These are phyloP conservation scores for Sophora flavescens DNA, from an alignment of 306 rosid species.

Conservation along the genomic window DNA sequence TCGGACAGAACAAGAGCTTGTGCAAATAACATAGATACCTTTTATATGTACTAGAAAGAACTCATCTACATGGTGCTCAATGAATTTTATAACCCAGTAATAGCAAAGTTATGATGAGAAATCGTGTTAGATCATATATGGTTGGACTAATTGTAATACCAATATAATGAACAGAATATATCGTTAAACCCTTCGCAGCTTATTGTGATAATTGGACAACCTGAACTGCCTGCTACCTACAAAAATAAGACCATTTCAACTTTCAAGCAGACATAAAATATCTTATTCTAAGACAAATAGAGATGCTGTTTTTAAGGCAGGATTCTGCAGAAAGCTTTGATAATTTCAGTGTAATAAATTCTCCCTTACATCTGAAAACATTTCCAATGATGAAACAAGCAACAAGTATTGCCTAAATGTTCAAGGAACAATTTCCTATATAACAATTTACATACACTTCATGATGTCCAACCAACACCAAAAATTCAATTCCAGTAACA, in stretches of 20 bases:
- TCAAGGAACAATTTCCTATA: slow-evolving; percentile 20
- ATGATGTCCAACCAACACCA: slow-evolving; percentile 34
- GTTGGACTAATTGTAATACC: slow-evolving; percentile 12
- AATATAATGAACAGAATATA: slow-evolving; percentile 31
- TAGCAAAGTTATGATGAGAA: slow-evolving; percentile 21
- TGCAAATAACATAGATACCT: not conserved
- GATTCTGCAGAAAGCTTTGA: slow-evolving; percentile 27
- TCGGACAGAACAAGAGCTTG: not conserved
- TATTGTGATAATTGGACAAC: slow-evolving; percentile 5
- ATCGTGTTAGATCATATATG: slow-evolving; percentile 19
- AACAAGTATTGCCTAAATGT: slow-evolving; percentile 35
- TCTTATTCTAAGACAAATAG: slow-evolving; percentile 26
- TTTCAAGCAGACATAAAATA: not conserved
- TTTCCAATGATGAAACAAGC: slow-evolving; percentile 14
- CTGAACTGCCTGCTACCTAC: not conserved
- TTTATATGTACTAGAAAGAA: slow-evolving; percentile 22
- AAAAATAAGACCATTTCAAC: not conserved
- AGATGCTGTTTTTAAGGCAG: slow-evolving; percentile 6
- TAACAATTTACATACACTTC: slow-evolving; percentile 12
- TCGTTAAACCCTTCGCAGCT: not conserved
- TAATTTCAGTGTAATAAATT: not conserved
- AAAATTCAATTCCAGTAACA: slow-evolving; percentile 1
- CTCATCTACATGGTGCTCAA: slow-evolving; percentile 22
- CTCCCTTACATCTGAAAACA: slow-evolving; percentile 4
- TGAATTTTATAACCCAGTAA: not conserved